These are phyloP conservation scores for Alternaria gaisen DNA, from an alignment of 2,329 filamentous ascomycete genomes.

Conservation along the genomic window DNA sequence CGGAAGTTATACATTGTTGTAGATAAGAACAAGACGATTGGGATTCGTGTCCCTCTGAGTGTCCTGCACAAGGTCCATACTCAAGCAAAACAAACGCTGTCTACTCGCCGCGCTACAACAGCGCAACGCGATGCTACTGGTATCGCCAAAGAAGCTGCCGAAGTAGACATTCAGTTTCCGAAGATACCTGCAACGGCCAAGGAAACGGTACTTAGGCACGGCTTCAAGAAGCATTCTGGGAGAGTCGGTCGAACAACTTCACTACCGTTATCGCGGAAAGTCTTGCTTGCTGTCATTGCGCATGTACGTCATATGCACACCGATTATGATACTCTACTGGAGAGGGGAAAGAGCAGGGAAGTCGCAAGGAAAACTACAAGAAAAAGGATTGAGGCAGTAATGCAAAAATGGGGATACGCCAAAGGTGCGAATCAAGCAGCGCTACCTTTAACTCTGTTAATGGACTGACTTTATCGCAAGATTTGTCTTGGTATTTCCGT, in stretches of 20 bases:
- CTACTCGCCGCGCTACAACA: conserved; percentile 52
- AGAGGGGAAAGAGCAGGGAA: conserved; percentile 25
- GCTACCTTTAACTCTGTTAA: conserved; percentile 16
- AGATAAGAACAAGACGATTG: conserved; percentile 44
- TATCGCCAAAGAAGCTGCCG: conserved; percentile 33
- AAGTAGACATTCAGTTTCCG: conserved; percentile 54
- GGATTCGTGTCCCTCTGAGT: conserved; percentile 55
- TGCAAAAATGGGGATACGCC: conserved; percentile 37
- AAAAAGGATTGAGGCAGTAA: conserved; percentile 30
- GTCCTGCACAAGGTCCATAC: conserved; percentile 52
- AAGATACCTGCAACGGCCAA: conserved; percentile 51
- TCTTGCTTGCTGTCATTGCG: conserved; percentile 59
- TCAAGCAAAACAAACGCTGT: conserved; percentile 52
- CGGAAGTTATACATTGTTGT: conserved; percentile 42
- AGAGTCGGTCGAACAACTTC: conserved; percentile 59
- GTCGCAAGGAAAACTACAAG: conserved; percentile 35
- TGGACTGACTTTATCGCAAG: conserved; percentile 2
- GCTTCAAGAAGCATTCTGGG: conserved; percentile 58
- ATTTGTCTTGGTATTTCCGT: conserved; percentile 14
- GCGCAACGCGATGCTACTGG: conserved; percentile 38
- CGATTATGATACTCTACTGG: conserved; percentile 56
- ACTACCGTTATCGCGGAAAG: conserved; percentile 53
- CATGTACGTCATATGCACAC: conserved; percentile 61
- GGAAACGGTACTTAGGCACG: conserved; percentile 50
- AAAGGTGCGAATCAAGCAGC: conserved; percentile 31